Evolutionary conservation across 164 flowering plant species (phyloP).

Genomic region (Vitis cinerea): DNA sequence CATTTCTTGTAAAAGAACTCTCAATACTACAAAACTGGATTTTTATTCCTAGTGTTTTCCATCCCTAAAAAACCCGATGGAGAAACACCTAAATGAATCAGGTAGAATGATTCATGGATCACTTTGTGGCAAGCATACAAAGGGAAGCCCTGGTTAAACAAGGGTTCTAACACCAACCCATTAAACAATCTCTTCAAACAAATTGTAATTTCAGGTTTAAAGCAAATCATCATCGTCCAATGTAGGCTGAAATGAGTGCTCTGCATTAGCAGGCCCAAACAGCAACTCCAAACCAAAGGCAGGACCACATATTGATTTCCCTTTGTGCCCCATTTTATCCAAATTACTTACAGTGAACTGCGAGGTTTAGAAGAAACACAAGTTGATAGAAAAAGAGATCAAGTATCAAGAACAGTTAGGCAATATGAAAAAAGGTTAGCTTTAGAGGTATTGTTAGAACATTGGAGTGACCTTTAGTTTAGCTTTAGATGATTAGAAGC

Average conservation of each 20-base stretch:
- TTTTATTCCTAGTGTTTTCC: not conserved
- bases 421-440: too few relatives aligned
- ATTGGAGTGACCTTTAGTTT: too few relatives aligned
- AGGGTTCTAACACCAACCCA: not conserved
- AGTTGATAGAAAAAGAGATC: too few relatives aligned
- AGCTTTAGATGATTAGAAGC: not conserved
- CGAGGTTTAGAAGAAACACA: slow-evolving; percentile 12
- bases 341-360: slow-evolving; percentile 61
- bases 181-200: not conserved
- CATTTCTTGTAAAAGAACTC: too few relatives aligned
- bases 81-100: not conserved
- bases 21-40: too few relatives aligned
- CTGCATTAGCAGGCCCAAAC: slow-evolving; percentile 67
- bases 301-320: slow-evolving; percentile 65
- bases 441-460: too few relatives aligned
- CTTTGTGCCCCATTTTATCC: slow-evolving; percentile 73
- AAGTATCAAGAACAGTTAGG: too few relatives aligned
- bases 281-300: slow-evolving; percentile 78
- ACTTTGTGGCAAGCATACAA: not conserved
- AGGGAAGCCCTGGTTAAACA: not conserved
- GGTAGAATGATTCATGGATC: not conserved
- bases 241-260: slow-evolving; percentile 12
- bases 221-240: slow-evolving; percentile 11
- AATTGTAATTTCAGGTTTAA: not conserved
- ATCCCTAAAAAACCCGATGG: not conserved